Percentiles rank a stretch among this genome's conserved stretches.
These are phyloP conservation scores for Solanum hybrid DNA, from an alignment of 305 asterid genomes.

Conservation along the genomic window DNA sequence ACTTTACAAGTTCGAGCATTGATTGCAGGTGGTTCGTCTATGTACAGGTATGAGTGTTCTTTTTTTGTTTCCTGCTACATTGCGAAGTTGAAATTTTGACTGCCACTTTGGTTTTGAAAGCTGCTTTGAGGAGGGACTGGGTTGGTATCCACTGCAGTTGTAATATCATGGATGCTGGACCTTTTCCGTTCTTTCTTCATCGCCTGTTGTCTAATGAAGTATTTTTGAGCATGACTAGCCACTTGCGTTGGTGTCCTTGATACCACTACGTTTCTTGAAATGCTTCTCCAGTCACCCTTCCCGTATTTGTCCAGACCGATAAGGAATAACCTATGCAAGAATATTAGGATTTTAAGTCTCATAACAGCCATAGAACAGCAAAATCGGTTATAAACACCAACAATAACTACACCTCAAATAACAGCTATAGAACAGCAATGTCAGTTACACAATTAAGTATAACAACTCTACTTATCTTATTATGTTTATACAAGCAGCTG, in stretches of 20 bases:
- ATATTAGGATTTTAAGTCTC: not conserved
- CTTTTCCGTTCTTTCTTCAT: slow-evolving; percentile 77
- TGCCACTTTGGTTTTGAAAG: slow-evolving; percentile 32
- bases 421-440: not conserved
- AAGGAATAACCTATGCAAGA: slow-evolving; percentile 42
- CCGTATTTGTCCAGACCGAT: slow-evolving; percentile 59
- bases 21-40: not conserved
- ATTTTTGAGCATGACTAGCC: slow-evolving; percentile 87
- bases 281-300: slow-evolving; percentile 94
- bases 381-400: not conserved
- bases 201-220: slow-evolving; percentile 58
- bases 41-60: not conserved
- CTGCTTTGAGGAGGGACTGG: slow-evolving; percentile 49
- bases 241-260: slow-evolving; percentile 88
- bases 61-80: not conserved
- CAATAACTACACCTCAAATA: not conserved
- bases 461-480: not conserved
- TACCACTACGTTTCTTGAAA: slow-evolving; percentile 75
- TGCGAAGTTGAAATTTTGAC: not conserved
- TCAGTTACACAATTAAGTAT: not conserved
- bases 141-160: slow-evolving; percentile 50
- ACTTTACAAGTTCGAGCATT: not conserved
- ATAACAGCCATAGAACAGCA: not conserved
- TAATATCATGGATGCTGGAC: slow-evolving; percentile 81
- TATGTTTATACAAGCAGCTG: not conserved